Evolutionary conservation across 352 stramenopile species (phyloP).

Genomic region (Blastocystis sp.): DNA sequence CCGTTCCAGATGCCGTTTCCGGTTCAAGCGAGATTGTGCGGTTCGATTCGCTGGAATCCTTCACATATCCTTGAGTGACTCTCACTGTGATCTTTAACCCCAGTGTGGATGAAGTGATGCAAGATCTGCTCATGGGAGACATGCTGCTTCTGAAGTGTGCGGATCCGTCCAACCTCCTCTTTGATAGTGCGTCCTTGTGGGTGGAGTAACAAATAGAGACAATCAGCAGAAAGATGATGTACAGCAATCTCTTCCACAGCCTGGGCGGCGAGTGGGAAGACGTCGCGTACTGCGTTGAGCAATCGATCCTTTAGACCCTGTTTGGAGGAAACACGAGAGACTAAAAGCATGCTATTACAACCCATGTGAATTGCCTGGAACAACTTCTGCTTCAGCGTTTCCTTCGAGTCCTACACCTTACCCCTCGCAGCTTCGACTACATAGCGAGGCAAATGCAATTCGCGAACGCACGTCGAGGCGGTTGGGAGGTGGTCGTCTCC

Average conservation of each 20-base stretch:
- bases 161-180: neutral
- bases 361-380: slow-evolving; percentile 25
- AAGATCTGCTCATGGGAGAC: neutral
- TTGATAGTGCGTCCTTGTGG: neutral
- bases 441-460: slow-evolving; percentile 45
- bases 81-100: neutral
- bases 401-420: slow-evolving; percentile 39
- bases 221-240: slow-evolving; percentile 56
- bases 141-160: neutral
- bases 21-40: neutral
- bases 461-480: slow-evolving; percentile 10
- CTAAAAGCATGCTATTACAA: neutral
- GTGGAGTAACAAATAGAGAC: neutral
- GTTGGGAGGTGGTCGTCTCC: slow-evolving; percentile 5
- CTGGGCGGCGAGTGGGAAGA: slow-evolving; percentile 39
- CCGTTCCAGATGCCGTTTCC: neutral
- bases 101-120: neutral
- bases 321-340: slow-evolving; percentile 50
- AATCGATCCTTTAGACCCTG: neutral
- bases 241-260: slow-evolving; percentile 6
- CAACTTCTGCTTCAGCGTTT: slow-evolving; percentile 30
- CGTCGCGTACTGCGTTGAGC: slow-evolving; percentile 29
- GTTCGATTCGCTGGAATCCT: slow-evolving; percentile 12
- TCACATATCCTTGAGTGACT: slow-evolving; percentile 46
- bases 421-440: neutral